These are phyloP conservation scores for Nyssa sinensis DNA, from an alignment of 148 eudicot species.

Conservation along the genomic window DNA sequence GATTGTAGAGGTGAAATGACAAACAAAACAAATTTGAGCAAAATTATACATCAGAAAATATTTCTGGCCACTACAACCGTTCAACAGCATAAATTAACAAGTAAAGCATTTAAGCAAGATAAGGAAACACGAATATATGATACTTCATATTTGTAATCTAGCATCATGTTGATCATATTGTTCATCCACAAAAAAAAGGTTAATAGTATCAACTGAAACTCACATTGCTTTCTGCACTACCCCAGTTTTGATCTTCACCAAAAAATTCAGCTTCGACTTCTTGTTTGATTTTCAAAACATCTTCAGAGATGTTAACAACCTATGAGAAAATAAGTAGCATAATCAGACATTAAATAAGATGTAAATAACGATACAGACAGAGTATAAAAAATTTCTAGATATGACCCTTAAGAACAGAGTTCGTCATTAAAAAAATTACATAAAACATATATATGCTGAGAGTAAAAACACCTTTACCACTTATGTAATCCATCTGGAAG, in stretches of 20 bases:
- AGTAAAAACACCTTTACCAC: not conserved
- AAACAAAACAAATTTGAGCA: too few species aligned
- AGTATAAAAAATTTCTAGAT: not conserved
- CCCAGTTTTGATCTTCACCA: constrained; percentile 63
- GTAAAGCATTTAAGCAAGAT: not conserved
- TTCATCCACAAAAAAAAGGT: not conserved
- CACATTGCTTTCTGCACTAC: constrained; percentile 58
- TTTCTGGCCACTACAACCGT: not conserved
- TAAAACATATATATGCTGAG: not conserved
- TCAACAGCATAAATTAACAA: not conserved
- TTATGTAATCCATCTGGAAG: not conserved
- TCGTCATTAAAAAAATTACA: not conserved
- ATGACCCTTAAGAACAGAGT: not conserved
- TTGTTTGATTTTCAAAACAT: constrained; percentile 50
- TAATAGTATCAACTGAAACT: constrained; percentile 12
- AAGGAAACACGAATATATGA: not conserved
- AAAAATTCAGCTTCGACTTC: constrained; percentile 62
- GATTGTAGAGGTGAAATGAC: not conserved
- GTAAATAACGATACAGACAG: not conserved
- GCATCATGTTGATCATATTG: not conserved
- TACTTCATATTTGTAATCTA: not conserved
- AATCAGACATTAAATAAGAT: not conserved
- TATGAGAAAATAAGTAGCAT: constrained; percentile 19
- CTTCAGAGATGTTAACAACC: constrained; percentile 57
- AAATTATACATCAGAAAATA: not conserved